Percentiles rank a stretch among this genome's conserved stretches.
phyloP scores from a whole-genome alignment of 306 rosid genomes.

The Cicer bijugum region DNA sequence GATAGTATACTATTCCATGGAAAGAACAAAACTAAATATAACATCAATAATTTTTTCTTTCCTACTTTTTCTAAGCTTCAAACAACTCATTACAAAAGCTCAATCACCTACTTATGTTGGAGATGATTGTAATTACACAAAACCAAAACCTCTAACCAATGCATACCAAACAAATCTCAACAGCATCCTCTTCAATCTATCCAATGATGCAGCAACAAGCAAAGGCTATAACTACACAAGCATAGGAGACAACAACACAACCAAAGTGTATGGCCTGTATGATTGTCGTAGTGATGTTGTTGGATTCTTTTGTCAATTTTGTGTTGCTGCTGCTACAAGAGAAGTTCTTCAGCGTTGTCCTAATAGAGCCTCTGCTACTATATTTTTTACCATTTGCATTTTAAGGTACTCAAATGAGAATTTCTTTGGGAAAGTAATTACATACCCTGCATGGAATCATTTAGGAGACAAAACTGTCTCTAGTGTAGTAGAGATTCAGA shows the following conservation, averaged over 20 bases:
- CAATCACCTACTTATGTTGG: conserved; percentile 38
- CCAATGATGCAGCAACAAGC: conserved; percentile 32
- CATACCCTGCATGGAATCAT: conserved; percentile 9
- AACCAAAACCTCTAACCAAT: conserved; percentile 14
- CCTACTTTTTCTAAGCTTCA: not conserved
- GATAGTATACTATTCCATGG: not conserved
- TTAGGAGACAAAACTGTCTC: conserved; percentile 1
- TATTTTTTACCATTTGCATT: conserved; percentile 41
- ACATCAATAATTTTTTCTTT: not conserved
- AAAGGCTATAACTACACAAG: conserved; percentile 43
- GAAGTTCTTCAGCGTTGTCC: conserved; percentile 40
- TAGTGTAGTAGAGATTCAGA: conserved; percentile 18
- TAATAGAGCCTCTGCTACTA: conserved; percentile 15
- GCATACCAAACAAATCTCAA: conserved; percentile 44
- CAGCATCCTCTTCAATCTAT: conserved; percentile 20
- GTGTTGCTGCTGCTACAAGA: conserved; percentile 41
- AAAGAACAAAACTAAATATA: not conserved
- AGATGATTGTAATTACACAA: conserved; percentile 42
- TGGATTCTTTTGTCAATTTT: conserved; percentile 41
- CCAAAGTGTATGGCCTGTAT: conserved; percentile 44
- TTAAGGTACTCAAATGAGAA: conserved; percentile 43
- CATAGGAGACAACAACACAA: conserved; percentile 14
- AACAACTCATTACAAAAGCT: conserved; percentile 6
- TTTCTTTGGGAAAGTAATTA: conserved; percentile 38
- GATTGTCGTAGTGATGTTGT: conserved; percentile 48